Conservation (phyloP, 169 alveolate species). For the Plasmodium malariae region DNA sequence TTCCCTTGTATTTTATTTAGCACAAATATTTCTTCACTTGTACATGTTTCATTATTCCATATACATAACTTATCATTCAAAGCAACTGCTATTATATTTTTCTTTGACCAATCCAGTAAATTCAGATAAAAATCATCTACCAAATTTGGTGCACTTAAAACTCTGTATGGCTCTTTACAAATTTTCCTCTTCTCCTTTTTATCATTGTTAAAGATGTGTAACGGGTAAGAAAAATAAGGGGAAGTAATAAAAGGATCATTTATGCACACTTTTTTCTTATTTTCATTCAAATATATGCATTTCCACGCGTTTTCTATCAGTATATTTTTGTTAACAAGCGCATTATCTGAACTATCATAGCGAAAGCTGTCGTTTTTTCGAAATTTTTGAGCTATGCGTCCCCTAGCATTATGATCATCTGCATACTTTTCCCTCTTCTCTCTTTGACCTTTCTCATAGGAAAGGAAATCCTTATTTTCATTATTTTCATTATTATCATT, state of each 20-base stretch:
- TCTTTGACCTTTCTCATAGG: too few species aligned
- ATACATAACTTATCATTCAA: conserved; percentile 83
- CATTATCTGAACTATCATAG: neutral
- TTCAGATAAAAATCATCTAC: conserved; percentile 89
- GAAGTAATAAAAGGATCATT: neutral
- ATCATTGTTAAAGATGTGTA: conserved; percentile 7
- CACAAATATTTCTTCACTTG: conserved; percentile 22
- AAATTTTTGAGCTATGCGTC: too few species aligned
- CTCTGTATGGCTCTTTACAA: conserved; percentile 75
- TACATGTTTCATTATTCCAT: conserved; percentile 80
- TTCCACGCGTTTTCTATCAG: conserved; percentile 25
- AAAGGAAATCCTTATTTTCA: too few species aligned
- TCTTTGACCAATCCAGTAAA: conserved; percentile 91
- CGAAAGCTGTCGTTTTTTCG: too few species aligned
- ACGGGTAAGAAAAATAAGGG: conserved; percentile 12
- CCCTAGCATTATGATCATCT: too few species aligned
- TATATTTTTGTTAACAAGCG: conserved; percentile 19
- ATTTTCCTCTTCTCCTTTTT: conserved; percentile 49
- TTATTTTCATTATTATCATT: too few species aligned
- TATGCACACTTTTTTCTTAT: neutral
- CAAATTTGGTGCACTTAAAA: conserved; percentile 87
- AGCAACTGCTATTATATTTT: conserved; percentile 86
- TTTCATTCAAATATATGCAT: neutral
- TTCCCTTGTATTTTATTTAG: conserved; percentile 6
- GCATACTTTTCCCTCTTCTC: too few species aligned